phyloP scores from a whole-genome alignment of 371 early-diverging fungal genomes.

The Mortierella sp. region DNA sequence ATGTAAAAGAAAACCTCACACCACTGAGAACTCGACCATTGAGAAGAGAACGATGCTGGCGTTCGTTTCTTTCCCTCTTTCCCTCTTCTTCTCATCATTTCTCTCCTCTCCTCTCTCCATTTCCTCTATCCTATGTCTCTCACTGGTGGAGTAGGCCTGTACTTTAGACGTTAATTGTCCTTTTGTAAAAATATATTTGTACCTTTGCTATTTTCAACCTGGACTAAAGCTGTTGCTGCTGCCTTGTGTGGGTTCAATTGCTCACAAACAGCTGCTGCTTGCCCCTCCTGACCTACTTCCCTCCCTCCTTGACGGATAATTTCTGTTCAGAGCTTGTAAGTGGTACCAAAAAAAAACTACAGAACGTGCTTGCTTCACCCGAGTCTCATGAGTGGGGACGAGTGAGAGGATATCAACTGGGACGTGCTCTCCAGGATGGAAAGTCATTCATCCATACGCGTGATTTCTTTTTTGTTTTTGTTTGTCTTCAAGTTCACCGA shows the following conservation, averaged over 20 bases:
- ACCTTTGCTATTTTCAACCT: background rate
- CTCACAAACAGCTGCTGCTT: background rate
- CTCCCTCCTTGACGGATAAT: no score
- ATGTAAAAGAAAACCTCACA: background rate
- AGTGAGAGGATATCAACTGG: no score
- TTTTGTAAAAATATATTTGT: background rate
- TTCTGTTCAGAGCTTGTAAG: no score
- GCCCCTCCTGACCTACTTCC: conserved; percentile 2
- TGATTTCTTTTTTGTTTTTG: no score
- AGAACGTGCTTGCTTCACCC: no score
- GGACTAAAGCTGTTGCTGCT: no score
- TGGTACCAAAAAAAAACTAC: no score
- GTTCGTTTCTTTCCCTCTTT: background rate
- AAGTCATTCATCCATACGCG: no score
- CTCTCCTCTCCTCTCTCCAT: background rate
- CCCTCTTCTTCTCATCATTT: background rate
- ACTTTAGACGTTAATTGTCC: background rate
- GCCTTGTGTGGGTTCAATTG: background rate
- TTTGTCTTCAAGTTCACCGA: no score
- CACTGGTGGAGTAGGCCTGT: background rate
- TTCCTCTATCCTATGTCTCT: background rate
- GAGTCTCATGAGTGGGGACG: no score
- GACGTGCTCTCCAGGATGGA: no score
- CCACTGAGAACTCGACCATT: background rate
- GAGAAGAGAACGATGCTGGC: background rate